phyloP scores from a whole-genome alignment of 73 alveolate genomes.

The Symbiodinium natans region DNA sequence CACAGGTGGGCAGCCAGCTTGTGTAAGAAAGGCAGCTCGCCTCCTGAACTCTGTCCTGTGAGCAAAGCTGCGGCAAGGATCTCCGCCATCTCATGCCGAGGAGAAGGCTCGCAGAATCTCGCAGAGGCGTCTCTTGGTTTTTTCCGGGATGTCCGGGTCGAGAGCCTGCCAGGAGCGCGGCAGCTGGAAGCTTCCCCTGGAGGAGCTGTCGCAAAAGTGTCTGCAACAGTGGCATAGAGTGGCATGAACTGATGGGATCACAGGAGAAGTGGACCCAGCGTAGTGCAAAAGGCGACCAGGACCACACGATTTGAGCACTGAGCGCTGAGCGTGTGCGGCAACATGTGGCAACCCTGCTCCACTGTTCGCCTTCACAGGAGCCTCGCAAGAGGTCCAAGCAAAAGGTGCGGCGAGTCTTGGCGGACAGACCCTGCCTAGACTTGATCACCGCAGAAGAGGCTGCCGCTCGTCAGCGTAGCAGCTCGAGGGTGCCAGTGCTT shows the following conservation, averaged over 20 bases:
- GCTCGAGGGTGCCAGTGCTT: no score
- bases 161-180: background rate
- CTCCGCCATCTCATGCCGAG: background rate
- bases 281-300: no score
- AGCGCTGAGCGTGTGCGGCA: no score
- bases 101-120: background rate
- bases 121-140: background rate
- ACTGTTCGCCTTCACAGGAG: background rate
- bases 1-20: background rate
- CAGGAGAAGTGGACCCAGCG: constrained; percentile 8
- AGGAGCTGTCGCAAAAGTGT: no score
- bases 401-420: background rate
- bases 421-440: background rate
- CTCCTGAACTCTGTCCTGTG: no score
- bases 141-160: background rate
- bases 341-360: no score
- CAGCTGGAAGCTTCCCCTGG: background rate
- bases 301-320: no score
- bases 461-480: background rate
- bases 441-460: background rate
- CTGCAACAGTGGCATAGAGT: no score
- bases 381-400: background rate
- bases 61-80: background rate
- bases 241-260: no score
- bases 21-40: no score